Evolutionary conservation across 176 grass and related monocot species (phyloP).

Genomic region (Rhynchospora tenuis): DNA sequence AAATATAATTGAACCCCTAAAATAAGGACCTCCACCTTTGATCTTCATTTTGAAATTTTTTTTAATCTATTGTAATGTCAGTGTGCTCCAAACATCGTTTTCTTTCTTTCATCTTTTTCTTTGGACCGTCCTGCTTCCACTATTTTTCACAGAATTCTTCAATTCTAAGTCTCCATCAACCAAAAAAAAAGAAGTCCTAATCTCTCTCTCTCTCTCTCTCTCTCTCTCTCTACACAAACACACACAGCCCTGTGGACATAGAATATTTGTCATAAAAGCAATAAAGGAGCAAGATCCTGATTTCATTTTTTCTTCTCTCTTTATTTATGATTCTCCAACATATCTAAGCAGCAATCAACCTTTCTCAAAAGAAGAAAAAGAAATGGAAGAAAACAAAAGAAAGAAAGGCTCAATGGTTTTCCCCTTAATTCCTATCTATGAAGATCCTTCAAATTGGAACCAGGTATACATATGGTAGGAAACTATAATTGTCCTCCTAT

Average conservation of each 20-base stretch:
- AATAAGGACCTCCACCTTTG: background rate
- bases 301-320: slow-evolving; percentile 7
- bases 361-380: slow-evolving; percentile 28
- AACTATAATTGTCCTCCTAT: background rate
- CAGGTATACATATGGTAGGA: slow-evolving; percentile 42
- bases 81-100: background rate
- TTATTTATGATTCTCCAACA: slow-evolving; percentile 43
- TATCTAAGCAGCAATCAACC: slow-evolving; percentile 45
- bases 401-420: slow-evolving; percentile 66
- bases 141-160: slow-evolving; percentile 9
- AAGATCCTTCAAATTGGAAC: slow-evolving; percentile 84
- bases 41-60: background rate
- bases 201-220: too few species aligned
- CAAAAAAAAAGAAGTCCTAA: too few species aligned
- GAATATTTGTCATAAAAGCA: slow-evolving; percentile 21
- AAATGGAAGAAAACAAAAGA: slow-evolving; percentile 6
- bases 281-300: slow-evolving; percentile 14
- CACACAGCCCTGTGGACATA: background rate
- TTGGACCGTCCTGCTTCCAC: slow-evolving; percentile 10
- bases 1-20: background rate
- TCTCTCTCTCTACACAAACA: too few species aligned
- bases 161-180: slow-evolving; percentile 1
- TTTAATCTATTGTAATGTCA: background rate
- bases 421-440: slow-evolving; percentile 45
- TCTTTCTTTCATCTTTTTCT: background rate